Evolutionary conservation across 2,329 filamentous ascomycete species (phyloP).

Genomic region (Fusarium nurragi): DNA sequence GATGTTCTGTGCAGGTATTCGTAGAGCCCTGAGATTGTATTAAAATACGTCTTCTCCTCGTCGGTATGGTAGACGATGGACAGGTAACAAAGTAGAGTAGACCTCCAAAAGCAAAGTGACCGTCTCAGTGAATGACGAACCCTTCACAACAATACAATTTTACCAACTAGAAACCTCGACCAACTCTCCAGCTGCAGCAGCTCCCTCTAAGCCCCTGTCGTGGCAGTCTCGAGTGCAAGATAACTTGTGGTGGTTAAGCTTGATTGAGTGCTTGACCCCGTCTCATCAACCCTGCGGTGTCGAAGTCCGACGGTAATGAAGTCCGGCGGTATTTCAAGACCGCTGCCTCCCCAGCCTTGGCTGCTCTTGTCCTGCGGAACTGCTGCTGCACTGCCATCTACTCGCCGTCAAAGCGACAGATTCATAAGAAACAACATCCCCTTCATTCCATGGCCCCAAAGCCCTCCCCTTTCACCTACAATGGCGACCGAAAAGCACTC

Average conservation of each 20-base stretch:
- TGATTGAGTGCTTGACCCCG: conserved; percentile 12
- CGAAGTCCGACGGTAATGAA: conserved; percentile 11
- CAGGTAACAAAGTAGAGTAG: not conserved
- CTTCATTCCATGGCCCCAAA: conserved; percentile 21
- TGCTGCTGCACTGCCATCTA: too few species aligned
- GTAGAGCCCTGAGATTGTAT: too few species aligned
- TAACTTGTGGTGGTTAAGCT: conserved; percentile 13
- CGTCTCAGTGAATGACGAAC: not conserved
- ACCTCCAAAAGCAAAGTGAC: not conserved
- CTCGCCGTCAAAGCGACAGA: not conserved
- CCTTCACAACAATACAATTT: not conserved
- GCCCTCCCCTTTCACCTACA: not conserved
- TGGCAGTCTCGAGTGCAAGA: conserved; percentile 15
- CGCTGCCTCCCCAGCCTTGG: not conserved
- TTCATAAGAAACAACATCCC: too few species aligned
- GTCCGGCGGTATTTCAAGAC: conserved; percentile 24
- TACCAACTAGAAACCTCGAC: conserved; percentile 2
- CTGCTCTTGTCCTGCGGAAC: not conserved
- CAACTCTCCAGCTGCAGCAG: conserved; percentile 3
- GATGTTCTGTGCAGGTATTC: not conserved
- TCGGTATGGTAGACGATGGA: too few species aligned
- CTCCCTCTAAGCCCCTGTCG: conserved; percentile 5
- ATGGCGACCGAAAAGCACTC: conserved; percentile 19
- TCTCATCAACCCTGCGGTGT: conserved; percentile 8
- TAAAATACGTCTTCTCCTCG: too few species aligned